Base-by-base conservation (phyloP, 176 grass and related monocot species). In the Paspalum vaginatum region DNA sequence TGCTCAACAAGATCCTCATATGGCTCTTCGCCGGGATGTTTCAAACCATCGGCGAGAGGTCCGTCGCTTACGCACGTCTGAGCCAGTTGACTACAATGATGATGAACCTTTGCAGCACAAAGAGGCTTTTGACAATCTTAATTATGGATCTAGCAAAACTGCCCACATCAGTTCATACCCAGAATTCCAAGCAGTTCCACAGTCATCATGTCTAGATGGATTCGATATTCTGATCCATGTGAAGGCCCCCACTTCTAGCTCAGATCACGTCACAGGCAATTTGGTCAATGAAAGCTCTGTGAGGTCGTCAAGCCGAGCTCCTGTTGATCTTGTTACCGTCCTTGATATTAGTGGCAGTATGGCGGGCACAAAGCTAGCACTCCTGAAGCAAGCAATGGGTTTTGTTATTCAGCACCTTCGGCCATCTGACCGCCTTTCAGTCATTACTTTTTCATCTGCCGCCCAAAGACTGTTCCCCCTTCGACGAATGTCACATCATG, bases 351-450 rank as follows among this genome's bases (percentile, higher is more conserved):
- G 95, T 47, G 95, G 92, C 22, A 98, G 95, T 67, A 98, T 98
- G 95, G 88, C 92, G 9, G 92, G 95, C 72, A 89, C 95, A 24
- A 98, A 98, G 62, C 79, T 98, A 42, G 90, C 90, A 62, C 88
- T 98, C 46, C 61, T 98, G 41, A 98, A 98, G 83, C 92, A 81
- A 60, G 92, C 95, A 74, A 98, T 98, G 92, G 81, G 88, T 74
- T 98, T 98, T 89, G 92, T 98, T 76, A 88, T 98, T 79, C 95
- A 98, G 75, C 85, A 95, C 74, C 92, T 98, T 70, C 88, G 95
- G 0, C 86, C 95, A 58, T 83, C 85, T 37, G 95, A 98, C 60
- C 86, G 95, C 25, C 92, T 98, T 69, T 98, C 95, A n/a, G 90
- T 98, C 49, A 86, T 98, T 81, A 81, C 86, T 32, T 98, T 98